Base-by-base conservation (phyloP, 116 monocot genomes). In the Zostera marina region DNA sequence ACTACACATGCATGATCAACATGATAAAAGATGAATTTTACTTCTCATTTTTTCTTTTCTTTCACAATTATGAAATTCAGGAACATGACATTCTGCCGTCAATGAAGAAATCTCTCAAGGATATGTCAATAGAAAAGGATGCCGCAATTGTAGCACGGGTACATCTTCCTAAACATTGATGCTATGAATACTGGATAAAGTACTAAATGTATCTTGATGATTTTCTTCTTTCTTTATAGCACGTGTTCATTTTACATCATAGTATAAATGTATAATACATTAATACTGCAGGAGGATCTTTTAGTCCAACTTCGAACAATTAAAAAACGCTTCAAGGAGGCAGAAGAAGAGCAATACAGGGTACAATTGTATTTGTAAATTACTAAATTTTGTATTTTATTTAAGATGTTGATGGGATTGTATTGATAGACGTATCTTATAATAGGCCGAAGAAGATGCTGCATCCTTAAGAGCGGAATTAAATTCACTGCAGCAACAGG, bases 331-430 rank as follows among this genome's bases (percentile, higher is more conserved):
- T 42, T 90, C 11, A 90, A 86, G 73, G 91, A 86, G 71, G 98
- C 98, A 60, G 98, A 98, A 75, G 98, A 98, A 25, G 98, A 98
- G 25, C 98, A 98, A 66, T 98, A 90, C 69, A 73, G 79, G 70
- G 91, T 90, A 78, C n/a, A 32, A 0, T 9, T n/a, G 13, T 49
- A 7, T n/a, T 44, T 60, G 16, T 51, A 8, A 48, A 15, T 53
- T 9, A 12, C 8, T 56, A 5, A 14, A 53, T 55, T 74, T 59
- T 55, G 25, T 20, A 21, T 21, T 51, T 11, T 0, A 3, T 23
- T 59, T 2, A 44, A 20, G 3, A 23, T 1, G 24, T 10, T 15
- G 8, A 52, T 23, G 14, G 16, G 38, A 9, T 62, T 45, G 23
- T 54, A 3, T 23, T 81, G 53, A 74, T 63, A 21, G 23, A 41